Conservation (phyloP, 2,329 filamentous ascomycete genomes). For the Magnaporthiopsis rhizophila region DNA sequence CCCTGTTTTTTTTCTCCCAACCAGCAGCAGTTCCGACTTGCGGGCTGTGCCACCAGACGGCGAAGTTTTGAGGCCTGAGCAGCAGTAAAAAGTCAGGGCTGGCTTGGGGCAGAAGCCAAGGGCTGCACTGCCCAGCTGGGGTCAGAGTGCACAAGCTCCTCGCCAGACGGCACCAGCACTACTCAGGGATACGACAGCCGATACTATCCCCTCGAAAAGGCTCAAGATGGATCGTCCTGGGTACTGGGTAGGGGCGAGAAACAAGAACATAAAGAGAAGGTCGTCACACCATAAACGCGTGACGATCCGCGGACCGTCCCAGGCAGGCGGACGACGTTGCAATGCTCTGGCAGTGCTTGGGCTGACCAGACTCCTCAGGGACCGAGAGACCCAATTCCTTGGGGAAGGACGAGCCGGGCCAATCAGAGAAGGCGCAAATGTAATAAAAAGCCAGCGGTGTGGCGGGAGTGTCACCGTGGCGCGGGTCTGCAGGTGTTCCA, state of each 20-base stretch:
- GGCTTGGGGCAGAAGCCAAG: not conserved
- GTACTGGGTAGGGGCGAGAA: not conserved
- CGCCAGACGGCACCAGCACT: not conserved
- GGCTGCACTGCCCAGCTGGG: not conserved
- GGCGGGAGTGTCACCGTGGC: not conserved
- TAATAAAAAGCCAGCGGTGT: constrained; percentile 3
- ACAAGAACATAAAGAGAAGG: not conserved
- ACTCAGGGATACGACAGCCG: no score
- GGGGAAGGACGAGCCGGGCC: not conserved
- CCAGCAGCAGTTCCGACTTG: not conserved
- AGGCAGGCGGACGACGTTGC: not conserved
- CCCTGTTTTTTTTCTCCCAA: not conserved
- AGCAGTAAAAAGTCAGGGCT: not conserved
- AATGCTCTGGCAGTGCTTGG: not conserved
- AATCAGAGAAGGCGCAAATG: constrained; percentile 3
- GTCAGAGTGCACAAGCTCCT: not conserved
- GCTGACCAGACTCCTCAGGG: no score
- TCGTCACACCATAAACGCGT: not conserved
- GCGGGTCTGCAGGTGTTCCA: not conserved
- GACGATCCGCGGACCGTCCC: not conserved
- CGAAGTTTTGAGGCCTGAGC: not conserved
- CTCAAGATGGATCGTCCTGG: not conserved
- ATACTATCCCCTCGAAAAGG: not conserved
- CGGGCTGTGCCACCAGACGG: not conserved
- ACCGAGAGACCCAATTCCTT: not conserved